Conservation (phyloP, 768 basidiomycete genomes). For the Xerocomus potaroensis region DNA sequence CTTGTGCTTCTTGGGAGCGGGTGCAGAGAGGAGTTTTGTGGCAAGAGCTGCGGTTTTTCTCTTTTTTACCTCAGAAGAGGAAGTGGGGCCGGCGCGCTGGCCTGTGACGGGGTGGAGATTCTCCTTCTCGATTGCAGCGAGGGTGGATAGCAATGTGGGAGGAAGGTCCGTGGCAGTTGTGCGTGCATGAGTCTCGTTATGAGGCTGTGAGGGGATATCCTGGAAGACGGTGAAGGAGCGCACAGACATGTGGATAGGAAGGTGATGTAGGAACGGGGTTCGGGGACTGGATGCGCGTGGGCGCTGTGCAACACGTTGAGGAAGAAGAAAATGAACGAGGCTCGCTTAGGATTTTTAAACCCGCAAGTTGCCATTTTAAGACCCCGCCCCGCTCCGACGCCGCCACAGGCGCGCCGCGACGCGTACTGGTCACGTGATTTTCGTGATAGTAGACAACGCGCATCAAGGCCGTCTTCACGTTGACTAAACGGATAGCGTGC, state of each 20-base stretch:
- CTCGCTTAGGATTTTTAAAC: slow-evolving; percentile 31
- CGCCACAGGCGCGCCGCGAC: slow-evolving; percentile 21
- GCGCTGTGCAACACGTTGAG: slow-evolving; percentile 32
- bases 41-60: slow-evolving; percentile 58
- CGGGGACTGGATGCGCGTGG: slow-evolving; percentile 13
- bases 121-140: slow-evolving; percentile 61
- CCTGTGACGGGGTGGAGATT: slow-evolving; percentile 76
- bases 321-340: slow-evolving; percentile 22
- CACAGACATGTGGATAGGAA: slow-evolving; percentile 44
- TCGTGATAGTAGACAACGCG: slow-evolving; percentile 1
- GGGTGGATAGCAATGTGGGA: slow-evolving; percentile 34
- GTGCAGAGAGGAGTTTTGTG: slow-evolving; percentile 42
- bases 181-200: slow-evolving; percentile 18
- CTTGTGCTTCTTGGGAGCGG: slow-evolving; percentile 40
- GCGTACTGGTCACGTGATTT: slow-evolving; percentile 27
- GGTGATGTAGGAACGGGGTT: neutral
- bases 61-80: slow-evolving; percentile 47
- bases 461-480: neutral
- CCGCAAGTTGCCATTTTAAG: slow-evolving; percentile 24
- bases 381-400: slow-evolving; percentile 33
- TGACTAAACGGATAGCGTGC: neutral
- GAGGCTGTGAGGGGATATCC: slow-evolving; percentile 31
- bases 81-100: slow-evolving; percentile 44
- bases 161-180: slow-evolving; percentile 21
- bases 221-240: slow-evolving; percentile 64